Evolutionary conservation across 2,329 filamentous ascomycete species (phyloP).

Genomic region (Venturia asperata): DNA sequence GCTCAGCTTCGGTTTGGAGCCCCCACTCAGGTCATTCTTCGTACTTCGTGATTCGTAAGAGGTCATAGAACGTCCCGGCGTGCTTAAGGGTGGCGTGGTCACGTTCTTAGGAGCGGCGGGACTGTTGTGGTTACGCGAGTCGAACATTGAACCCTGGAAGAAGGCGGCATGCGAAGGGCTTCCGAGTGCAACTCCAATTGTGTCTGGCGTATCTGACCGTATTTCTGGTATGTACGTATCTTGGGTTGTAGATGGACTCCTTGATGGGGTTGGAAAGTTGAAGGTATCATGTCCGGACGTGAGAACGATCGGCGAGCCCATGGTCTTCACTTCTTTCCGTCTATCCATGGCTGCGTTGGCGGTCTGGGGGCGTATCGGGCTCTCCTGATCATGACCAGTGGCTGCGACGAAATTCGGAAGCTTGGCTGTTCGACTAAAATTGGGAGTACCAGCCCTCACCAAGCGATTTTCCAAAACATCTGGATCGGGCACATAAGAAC

Average conservation of each 20-base stretch:
- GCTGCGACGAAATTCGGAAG: neutral
- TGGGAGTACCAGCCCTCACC: neutral
- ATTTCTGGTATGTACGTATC: neutral
- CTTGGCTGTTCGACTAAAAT: conserved; percentile 1
- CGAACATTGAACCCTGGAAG: conserved; percentile 7
- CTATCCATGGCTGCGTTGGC: conserved; percentile 18
- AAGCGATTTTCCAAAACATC: conserved; percentile 11
- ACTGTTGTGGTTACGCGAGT: conserved; percentile 5
- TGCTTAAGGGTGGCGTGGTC: conserved; percentile 12
- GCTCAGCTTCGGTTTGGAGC: conserved; percentile 20
- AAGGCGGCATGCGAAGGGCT: conserved; percentile 23
- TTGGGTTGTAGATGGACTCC: conserved; percentile 5
- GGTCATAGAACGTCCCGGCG: conserved; percentile 10
- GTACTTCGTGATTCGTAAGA: conserved; percentile 4
- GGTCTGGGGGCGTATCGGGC: conserved; percentile 10
- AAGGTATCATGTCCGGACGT: conserved; percentile 12
- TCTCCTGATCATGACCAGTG: neutral
- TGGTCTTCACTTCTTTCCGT: conserved; percentile 7
- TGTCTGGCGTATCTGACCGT: conserved; percentile 23
- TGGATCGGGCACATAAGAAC: neutral
- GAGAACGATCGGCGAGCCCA: conserved; percentile 16
- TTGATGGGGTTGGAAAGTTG: conserved; percentile 16
- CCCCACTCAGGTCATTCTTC: conserved; percentile 13
- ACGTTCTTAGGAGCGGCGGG: neutral
- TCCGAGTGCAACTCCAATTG: conserved; percentile 35